Evolutionary conservation across 805 yeast genomes (phyloP).

Genomic region (Saccharomycopsis microspora): DNA sequence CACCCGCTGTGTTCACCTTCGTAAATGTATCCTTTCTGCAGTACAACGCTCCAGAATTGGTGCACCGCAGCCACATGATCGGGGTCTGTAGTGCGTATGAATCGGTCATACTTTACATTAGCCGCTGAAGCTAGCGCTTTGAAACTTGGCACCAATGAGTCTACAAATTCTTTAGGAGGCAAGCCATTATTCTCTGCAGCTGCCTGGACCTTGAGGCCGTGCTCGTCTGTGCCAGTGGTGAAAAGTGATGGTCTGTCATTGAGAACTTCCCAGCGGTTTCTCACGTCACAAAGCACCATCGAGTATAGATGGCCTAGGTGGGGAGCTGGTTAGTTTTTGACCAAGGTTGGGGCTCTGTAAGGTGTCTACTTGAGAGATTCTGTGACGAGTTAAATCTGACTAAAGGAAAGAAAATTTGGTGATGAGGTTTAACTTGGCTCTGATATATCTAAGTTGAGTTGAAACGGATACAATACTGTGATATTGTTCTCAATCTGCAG

Average conservation of each 20-base stretch:
- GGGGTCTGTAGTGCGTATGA: slow-evolving; percentile 80
- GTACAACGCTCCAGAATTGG: slow-evolving; percentile 56
- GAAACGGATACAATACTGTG: no score
- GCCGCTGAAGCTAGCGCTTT: slow-evolving; percentile 46
- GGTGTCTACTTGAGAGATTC: no score
- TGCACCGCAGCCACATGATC: slow-evolving; percentile 64
- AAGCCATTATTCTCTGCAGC: slow-evolving; percentile 52
- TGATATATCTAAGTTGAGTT: no score
- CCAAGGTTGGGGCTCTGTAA: no score
- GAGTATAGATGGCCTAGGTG: slow-evolving; percentile 91
- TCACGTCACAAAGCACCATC: slow-evolving; percentile 72
- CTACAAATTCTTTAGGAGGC: slow-evolving; percentile 64
- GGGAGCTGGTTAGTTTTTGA: slow-evolving; percentile 36
- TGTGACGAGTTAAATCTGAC: no score
- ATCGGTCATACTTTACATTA: slow-evolving; percentile 54
- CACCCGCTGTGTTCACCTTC: slow-evolving; percentile 84
- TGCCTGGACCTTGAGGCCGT: slow-evolving; percentile 85
- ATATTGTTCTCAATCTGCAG: no score
- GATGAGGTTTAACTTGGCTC: no score
- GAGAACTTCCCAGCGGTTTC: slow-evolving; percentile 59
- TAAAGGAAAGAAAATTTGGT: no score
- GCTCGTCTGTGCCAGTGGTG: slow-evolving; percentile 95
- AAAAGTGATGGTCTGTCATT: slow-evolving; percentile 37
- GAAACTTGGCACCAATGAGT: slow-evolving; percentile 54
- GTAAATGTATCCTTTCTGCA: slow-evolving; percentile 55